These are phyloP conservation scores for Staphylotrichum tortipilum DNA, from an alignment of 495 filamentous ascomycete species.

Conservation along the genomic window DNA sequence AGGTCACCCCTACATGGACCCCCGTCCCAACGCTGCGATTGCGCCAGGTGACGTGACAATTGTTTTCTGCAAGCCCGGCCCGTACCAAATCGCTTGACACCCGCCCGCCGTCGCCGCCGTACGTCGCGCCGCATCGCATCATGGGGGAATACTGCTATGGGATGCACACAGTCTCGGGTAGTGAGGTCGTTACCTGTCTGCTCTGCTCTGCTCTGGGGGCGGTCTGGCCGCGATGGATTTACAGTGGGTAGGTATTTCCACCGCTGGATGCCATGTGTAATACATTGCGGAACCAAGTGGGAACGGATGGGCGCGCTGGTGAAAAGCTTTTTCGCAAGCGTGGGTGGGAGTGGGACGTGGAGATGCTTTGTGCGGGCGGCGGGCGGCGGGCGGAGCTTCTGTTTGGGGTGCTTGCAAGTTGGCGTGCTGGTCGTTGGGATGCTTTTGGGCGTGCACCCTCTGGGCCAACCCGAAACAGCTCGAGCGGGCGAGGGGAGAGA, in stretches of 20 bases:
- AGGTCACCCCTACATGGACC: slow-evolving; percentile 8
- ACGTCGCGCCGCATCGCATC: too few relatives aligned
- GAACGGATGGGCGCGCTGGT: slow-evolving; percentile 10
- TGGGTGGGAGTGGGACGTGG: slow-evolving; percentile 21
- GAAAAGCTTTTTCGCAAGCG: slow-evolving; percentile 16
- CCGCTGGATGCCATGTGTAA: slow-evolving; percentile 12
- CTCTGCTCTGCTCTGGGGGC: too few relatives aligned
- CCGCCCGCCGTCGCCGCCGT: too few relatives aligned
- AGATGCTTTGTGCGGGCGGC: slow-evolving; percentile 14
- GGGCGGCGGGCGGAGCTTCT: slow-evolving; percentile 1
- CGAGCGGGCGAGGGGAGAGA: too few relatives aligned
- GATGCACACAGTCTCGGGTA: too few relatives aligned
- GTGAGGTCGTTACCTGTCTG: too few relatives aligned
- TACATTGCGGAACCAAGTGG: slow-evolving; percentile 14
- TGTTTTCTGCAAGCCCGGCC: slow-evolving; percentile 7
- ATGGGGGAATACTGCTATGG: too few relatives aligned
- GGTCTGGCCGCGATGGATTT: not conserved
- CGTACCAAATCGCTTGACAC: slow-evolving; percentile 1
- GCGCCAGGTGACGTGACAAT: slow-evolving; percentile 21
- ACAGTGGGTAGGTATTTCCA: slow-evolving; percentile 3
- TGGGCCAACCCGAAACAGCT: too few relatives aligned
- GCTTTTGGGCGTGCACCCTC: too few relatives aligned
- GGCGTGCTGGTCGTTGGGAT: too few relatives aligned
- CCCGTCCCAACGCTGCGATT: slow-evolving; percentile 10
- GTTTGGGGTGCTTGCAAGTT: too few relatives aligned